A percentile compares a stretch with the other conserved stretches of the same genome.
Conservation (phyloP, 371 early-diverging fungal genomes). For the Conidiobolus incongruus region DNA sequence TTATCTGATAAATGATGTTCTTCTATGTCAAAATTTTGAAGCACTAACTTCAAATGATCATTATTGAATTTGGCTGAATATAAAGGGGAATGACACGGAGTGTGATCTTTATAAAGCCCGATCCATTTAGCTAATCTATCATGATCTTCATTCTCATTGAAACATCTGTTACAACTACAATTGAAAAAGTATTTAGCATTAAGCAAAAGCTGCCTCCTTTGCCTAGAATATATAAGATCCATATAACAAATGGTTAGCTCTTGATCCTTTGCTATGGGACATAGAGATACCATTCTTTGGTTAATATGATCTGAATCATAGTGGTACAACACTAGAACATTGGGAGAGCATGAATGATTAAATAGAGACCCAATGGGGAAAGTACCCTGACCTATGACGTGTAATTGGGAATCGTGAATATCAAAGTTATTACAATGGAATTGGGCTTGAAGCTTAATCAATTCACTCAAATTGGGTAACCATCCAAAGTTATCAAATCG, state of each 20-base stretch:
- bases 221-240: conserved; percentile 34
- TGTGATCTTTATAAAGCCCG: no score
- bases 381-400: conserved; percentile 45
- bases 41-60: no score
- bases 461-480: conserved; percentile 3
- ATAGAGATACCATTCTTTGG: conserved; percentile 30
- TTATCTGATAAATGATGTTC: no score
- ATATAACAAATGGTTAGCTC: conserved; percentile 62
- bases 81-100: no score
- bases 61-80: no score
- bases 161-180: conserved; percentile 49
- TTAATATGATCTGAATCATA: conserved; percentile 11
- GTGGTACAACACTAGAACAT: conserved; percentile 32
- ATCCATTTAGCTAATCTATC: no score
- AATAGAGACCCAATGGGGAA: conserved; percentile 55
- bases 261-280: conserved; percentile 28
- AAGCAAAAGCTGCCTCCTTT: conserved; percentile 24
- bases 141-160: background rate
- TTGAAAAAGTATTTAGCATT: conserved; percentile 44
- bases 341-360: conserved; percentile 75
- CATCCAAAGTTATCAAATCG: no score
- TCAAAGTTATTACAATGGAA: conserved; percentile 62
- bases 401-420: conserved; percentile 33
- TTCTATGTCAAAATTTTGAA: no score
- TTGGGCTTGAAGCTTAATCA: conserved; percentile 24